These are phyloP conservation scores for Xanthoconium separans DNA, from an alignment of 1,284 basidiomycete species.

Conservation along the genomic window DNA sequence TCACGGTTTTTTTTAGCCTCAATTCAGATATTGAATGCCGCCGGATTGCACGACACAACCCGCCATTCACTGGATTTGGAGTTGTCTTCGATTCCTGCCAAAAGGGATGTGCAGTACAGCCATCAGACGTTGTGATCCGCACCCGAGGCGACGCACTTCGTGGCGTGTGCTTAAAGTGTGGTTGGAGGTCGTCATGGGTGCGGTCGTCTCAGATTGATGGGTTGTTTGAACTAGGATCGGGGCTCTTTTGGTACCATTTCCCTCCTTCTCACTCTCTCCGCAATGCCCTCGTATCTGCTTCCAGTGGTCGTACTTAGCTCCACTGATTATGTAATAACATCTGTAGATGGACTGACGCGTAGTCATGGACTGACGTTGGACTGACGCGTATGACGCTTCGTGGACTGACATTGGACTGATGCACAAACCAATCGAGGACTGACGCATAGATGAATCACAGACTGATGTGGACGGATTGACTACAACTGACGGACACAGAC, in stretches of 20 bases:
- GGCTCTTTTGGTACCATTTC: neutral
- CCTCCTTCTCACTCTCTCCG: neutral
- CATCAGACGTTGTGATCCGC: neutral
- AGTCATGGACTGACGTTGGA: no score
- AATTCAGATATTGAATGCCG: neutral
- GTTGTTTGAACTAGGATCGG: neutral
- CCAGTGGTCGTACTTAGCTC: no score
- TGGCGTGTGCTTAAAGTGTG: neutral
- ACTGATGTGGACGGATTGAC: no score
- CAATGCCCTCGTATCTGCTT: neutral
- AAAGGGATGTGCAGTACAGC: neutral
- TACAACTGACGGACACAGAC: no score
- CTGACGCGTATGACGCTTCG: no score
- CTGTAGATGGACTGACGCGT: no score
- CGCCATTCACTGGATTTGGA: neutral
- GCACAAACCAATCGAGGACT: no score
- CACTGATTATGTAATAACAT: no score
- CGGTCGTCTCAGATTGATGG: neutral
- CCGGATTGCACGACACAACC: neutral
- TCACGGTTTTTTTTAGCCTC: no score
- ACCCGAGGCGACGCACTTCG: rapidly evolving
- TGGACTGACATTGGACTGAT: no score
- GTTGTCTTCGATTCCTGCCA: neutral
- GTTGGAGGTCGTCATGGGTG: neutral
- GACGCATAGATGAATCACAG: no score